Conservation (phyloP, 768 basidiomycete genomes). For the Tylopilus felleus region DNA sequence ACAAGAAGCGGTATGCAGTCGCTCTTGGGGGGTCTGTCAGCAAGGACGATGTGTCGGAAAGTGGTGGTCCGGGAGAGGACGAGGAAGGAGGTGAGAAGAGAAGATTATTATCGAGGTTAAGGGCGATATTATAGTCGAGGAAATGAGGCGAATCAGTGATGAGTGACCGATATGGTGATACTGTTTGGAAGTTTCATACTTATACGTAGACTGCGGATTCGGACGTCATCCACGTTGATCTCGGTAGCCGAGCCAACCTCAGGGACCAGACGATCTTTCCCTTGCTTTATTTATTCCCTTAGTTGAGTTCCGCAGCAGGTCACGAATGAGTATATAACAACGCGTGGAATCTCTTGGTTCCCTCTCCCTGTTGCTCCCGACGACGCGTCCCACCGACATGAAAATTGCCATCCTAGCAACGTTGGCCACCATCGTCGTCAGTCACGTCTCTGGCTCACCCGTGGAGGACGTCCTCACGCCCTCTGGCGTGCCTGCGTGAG, state of each 20-base stretch:
- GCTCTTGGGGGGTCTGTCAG: slow-evolving; percentile 7
- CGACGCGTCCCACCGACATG: slow-evolving; percentile 7
- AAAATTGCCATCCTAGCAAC: slow-evolving; percentile 6
- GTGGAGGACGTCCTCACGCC: slow-evolving; percentile 1
- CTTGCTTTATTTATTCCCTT: background rate
- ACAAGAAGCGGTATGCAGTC: slow-evolving; percentile 63
- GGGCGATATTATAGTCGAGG: slow-evolving; percentile 4
- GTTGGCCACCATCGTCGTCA: slow-evolving; percentile 6
- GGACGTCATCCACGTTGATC: background rate
- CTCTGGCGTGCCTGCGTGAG: slow-evolving; percentile 23
- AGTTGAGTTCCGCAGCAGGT: background rate
- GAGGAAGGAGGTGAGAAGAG: background rate
- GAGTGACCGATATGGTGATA: too few species aligned
- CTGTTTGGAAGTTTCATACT: too few species aligned
- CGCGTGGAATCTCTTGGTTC: background rate
- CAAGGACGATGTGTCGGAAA: background rate
- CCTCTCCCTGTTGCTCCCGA: background rate
- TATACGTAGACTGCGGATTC: background rate
- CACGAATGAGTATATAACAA: background rate
- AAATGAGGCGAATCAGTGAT: background rate
- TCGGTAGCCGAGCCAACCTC: background rate
- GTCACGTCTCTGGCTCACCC: slow-evolving; percentile 10
- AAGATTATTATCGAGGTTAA: slow-evolving; percentile 6
- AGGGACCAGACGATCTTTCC: too few species aligned
- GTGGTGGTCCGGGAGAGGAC: background rate